Base-by-base conservation (phyloP, 495 filamentous ascomycete species). In the Tuber calosporum region DNA sequence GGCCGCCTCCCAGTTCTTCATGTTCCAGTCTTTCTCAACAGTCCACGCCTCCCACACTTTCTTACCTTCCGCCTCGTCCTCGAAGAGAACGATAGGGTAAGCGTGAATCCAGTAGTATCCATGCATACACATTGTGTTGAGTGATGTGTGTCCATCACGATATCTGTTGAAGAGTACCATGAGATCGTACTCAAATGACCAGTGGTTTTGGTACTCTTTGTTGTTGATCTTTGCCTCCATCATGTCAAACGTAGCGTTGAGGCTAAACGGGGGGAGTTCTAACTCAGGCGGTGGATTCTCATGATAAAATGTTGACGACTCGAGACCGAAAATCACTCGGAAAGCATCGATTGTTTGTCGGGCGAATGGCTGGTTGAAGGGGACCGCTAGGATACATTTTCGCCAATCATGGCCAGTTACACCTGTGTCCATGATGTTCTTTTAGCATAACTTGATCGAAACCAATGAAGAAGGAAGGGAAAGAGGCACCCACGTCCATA, bases 121-220 rank as follows among this genome's bases (percentile, higher is more conserved):
- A 67, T 74, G 74, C 7, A 66, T 76, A 68, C 72, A 79, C 20
- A 73, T 66, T 30, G 77, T 66, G 67, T 78, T 66, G 43, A 73
- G 74, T 34, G 67, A 70, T 15, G 71, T 80, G 67, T 80, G 76
- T 3, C 76, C 78, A 39, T 75, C 76, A 11, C 73, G 66, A 53
- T 73, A 78, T 17, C 45, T 70, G 40, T 76, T 73, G 53, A 80
- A 75, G 45, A 80, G 69, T 17, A 45, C 43, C 26, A 75, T 71
- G 43, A 78, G 53, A 45, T 78, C 78, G 53, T 67, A 68, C 66
- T 75, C 69, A 30, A 80, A 80, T 37, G 71, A 67, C 75, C 73
- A 80, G 69, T 78, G 74, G 19, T 53, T 73, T 8, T 72, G 58
- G 36, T 79, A 79, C 19, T 9, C 38, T 34, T 45, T 73, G 15